These are phyloP conservation scores for Moelleriella libera DNA, from an alignment of 2,329 filamentous ascomycete species.

Conservation along the genomic window DNA sequence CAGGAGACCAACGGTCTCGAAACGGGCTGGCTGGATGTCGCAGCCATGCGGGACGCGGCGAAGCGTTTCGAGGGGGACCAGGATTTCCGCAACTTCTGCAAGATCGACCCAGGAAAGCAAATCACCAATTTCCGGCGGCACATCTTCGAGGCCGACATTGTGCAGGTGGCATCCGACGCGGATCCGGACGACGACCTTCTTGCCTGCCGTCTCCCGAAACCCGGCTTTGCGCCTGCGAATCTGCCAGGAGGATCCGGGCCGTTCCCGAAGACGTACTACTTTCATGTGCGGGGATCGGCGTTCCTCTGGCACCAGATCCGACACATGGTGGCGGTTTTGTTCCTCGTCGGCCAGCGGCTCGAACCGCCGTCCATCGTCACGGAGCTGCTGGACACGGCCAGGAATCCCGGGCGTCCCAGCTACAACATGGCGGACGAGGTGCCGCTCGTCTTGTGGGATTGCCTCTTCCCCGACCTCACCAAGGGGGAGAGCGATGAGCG, in stretches of 20 bases:
- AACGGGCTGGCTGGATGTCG: slow-evolving; percentile 75
- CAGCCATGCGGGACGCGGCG: slow-evolving; percentile 72
- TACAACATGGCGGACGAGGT: slow-evolving; percentile 87
- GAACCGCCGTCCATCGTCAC: slow-evolving; percentile 62
- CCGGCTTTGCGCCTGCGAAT: too few relatives aligned
- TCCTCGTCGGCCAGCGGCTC: slow-evolving; percentile 78
- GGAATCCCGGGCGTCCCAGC: slow-evolving; percentile 61
- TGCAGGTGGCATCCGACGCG: slow-evolving; percentile 34
- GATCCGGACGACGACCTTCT: neutral
- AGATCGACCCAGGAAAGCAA: slow-evolving; percentile 80
- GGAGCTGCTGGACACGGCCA: slow-evolving; percentile 57
- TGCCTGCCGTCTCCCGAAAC: too few relatives aligned
- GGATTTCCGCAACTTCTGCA: slow-evolving; percentile 96
- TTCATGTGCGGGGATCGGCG: slow-evolving; percentile 77
- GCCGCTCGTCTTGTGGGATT: slow-evolving; percentile 92
- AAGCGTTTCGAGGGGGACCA: slow-evolving; percentile 68
- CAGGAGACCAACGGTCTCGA: slow-evolving; percentile 16
- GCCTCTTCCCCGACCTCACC: slow-evolving; percentile 54
- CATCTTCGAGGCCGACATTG: slow-evolving; percentile 70
- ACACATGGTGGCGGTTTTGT: slow-evolving; percentile 85
- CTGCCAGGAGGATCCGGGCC: neutral
- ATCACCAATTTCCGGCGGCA: slow-evolving; percentile 68
- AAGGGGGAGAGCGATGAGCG: slow-evolving; percentile 3
- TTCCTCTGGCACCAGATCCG: slow-evolving; percentile 98
- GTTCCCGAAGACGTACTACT: slow-evolving; percentile 63